Evolutionary conservation across 805 yeast species (phyloP), one percentile per base, ranked within the genome.

Genomic region (Wickerhamomyces canadensis): DNA sequence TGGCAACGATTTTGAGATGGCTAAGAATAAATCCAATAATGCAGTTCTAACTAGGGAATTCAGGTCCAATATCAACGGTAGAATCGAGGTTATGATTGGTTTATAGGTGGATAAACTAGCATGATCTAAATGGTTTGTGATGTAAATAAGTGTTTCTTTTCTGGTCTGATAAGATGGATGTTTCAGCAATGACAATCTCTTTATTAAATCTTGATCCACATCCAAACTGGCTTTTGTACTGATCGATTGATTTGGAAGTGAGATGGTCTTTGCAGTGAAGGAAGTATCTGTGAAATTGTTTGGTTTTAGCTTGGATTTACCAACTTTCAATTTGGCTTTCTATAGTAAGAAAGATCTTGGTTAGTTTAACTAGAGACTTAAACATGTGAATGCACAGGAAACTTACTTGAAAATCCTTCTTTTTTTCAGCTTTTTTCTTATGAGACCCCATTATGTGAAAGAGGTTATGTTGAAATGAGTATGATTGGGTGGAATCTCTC

Each of bases 221-320:
- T 50, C 51, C 9, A 35, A n/a, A n/a, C 12, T 19, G 11, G 24
- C 32, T n/a, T 49, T 36, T 16, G 47, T 40, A 1, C 47, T 37
- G 2, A 63, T 41, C 12, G 68, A 52, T 42, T 68, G 73, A 28
- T 61, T 54, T 29, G 66, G 68, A 16, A 69, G 41, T 14, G 64
- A 60, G 24, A 71, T 67, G 4, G 62, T 57, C 51, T 78, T 84
- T 10, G 95, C 79, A 31, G 72, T 74, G 62, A 91, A 91, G 1
- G 94, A 81, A 0, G 95, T 86, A 48, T 84, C 91, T 5, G 98
- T 93, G 40, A 72, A 76, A 55, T 87, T 86, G 15, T 78, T 74
- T 6, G 88, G 78, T 44, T 76, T 76, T 6, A 78, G 76, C 15
- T 76, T 75, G 3, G 82, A 67, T 60, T 93, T 93, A 39, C 98